A percentile compares a stretch with the other conserved stretches of the same genome.
Conservation (phyloP, 2,329 filamentous ascomycete species). For the Talaromyces sp. region DNA sequence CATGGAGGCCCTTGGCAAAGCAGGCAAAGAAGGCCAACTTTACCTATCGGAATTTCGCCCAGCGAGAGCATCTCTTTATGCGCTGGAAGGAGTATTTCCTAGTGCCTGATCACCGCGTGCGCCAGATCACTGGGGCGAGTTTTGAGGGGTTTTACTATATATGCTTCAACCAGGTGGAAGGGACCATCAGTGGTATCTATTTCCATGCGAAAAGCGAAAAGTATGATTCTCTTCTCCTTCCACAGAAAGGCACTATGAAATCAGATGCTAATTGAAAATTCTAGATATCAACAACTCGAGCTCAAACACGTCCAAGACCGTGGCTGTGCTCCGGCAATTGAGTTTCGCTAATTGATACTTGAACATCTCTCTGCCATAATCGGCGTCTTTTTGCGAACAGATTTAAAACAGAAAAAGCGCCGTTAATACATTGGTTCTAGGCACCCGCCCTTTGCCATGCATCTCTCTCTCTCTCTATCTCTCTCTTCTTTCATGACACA, state of each 20-base stretch:
- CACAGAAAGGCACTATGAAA: neutral
- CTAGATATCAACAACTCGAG: conserved; percentile 86
- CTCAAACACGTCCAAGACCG: conserved; percentile 80
- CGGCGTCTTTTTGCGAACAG: neutral
- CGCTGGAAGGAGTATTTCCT: conserved; percentile 98
- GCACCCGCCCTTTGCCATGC: neutral
- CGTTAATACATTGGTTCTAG: neutral
- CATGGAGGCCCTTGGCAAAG: conserved; percentile 73
- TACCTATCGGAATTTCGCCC: conserved; percentile 64
- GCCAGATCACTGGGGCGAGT: conserved; percentile 87
- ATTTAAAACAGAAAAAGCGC: neutral
- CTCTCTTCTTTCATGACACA: neutral
- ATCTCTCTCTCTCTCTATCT: neutral
- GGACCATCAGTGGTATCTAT: conserved; percentile 87
- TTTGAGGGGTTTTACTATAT: conserved; percentile 99
- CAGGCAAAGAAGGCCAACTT: conserved; percentile 57
- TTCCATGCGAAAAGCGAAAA: conserved; percentile 98
- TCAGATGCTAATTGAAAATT: neutral
- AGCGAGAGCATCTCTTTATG: conserved; percentile 93
- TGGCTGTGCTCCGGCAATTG: conserved; percentile 79
- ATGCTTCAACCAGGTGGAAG: conserved; percentile 89
- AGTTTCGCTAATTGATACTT: conserved; percentile 67
- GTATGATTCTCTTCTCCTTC: conserved; percentile 50
- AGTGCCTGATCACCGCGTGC: conserved; percentile 88
- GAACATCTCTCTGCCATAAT: neutral